These are phyloP conservation scores for Neurospora sp. DNA, from an alignment of 495 filamentous ascomycete species.

Conservation along the genomic window DNA sequence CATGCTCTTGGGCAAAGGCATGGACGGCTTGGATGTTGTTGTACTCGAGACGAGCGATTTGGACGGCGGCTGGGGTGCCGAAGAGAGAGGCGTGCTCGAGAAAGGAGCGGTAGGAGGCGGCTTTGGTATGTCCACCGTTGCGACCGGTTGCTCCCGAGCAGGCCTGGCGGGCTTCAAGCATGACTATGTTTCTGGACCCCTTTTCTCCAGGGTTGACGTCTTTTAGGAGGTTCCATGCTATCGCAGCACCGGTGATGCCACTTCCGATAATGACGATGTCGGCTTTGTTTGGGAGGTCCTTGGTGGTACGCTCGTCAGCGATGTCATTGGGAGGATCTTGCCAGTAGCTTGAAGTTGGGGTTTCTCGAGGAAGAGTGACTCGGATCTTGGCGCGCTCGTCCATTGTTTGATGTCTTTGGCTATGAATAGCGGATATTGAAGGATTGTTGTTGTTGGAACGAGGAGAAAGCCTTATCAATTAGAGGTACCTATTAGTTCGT, in stretches of 20 bases:
- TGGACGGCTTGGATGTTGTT: slow-evolving; percentile 47
- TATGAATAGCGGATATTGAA: background rate
- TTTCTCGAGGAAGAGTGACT: slow-evolving; percentile 39
- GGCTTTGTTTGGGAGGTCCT: slow-evolving; percentile 32
- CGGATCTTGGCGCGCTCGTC: slow-evolving; percentile 34
- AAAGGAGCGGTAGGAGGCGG: slow-evolving; percentile 49
- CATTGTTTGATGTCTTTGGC: slow-evolving; percentile 18
- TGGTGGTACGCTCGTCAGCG: slow-evolving; percentile 40
- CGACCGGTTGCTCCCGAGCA: slow-evolving; percentile 52
- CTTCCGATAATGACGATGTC: slow-evolving; percentile 59
- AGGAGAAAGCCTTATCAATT: background rate
- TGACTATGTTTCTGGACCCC: slow-evolving; percentile 27
- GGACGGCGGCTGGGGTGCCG: slow-evolving; percentile 34
- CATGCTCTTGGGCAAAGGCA: slow-evolving; percentile 38
- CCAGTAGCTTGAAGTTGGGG: slow-evolving; percentile 63
- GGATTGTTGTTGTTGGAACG: background rate
- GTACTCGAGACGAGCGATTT: slow-evolving; percentile 47
- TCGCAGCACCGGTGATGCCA: slow-evolving; percentile 55
- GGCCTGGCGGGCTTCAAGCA: slow-evolving; percentile 49
- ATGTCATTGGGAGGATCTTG: slow-evolving; percentile 51
- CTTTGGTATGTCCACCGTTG: slow-evolving; percentile 58
- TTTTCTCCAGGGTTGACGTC: background rate
- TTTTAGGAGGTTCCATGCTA: slow-evolving; percentile 48
- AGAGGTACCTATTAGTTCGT: background rate
- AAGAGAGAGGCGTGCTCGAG: slow-evolving; percentile 28